These are phyloP conservation scores for Ambrosia artemisiifolia DNA, from an alignment of 129 eudicot species.

Conservation along the genomic window DNA sequence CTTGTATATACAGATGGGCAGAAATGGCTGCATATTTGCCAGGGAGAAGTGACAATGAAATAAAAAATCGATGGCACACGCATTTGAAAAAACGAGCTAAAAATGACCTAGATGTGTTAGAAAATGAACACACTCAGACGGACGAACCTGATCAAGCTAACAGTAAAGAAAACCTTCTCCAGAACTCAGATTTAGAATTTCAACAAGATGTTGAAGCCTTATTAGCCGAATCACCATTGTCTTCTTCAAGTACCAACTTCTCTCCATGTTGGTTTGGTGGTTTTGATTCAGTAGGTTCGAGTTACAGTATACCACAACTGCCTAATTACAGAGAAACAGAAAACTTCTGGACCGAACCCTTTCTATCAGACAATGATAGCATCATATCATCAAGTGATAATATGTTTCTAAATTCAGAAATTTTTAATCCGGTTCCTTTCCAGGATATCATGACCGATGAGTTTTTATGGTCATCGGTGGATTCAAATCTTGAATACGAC, in stretches of 20 bases:
- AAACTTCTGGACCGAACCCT: constrained; percentile 22
- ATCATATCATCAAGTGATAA: constrained; percentile 23
- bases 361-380: constrained; percentile 19
- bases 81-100: constrained; percentile 35
- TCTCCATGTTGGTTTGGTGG: constrained; percentile 18
- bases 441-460: constrained; percentile 18
- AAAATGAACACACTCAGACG: constrained; percentile 13
- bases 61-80: constrained; percentile 41
- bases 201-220: constrained; percentile 22
- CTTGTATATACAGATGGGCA: constrained; percentile 27
- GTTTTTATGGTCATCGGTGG: constrained; percentile 29
- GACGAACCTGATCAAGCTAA: constrained; percentile 10
- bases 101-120: background rate
- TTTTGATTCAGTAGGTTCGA: constrained; percentile 19
- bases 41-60: constrained; percentile 43
- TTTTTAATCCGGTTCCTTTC: constrained; percentile 1
- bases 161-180: background rate
- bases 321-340: background rate
- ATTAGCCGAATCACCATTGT: constrained; percentile 25
- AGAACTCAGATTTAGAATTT: constrained; percentile 21
- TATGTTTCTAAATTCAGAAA: constrained; percentile 19
- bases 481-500: constrained; percentile 16
- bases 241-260: constrained; percentile 31
- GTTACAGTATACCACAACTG: constrained; percentile 12
- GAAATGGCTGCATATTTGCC: constrained; percentile 37